Evolutionary conservation across 2,329 filamentous ascomycete species (phyloP), one percentile per base, ranked within the genome.

Genomic region (Bipolaris victoriae): DNA sequence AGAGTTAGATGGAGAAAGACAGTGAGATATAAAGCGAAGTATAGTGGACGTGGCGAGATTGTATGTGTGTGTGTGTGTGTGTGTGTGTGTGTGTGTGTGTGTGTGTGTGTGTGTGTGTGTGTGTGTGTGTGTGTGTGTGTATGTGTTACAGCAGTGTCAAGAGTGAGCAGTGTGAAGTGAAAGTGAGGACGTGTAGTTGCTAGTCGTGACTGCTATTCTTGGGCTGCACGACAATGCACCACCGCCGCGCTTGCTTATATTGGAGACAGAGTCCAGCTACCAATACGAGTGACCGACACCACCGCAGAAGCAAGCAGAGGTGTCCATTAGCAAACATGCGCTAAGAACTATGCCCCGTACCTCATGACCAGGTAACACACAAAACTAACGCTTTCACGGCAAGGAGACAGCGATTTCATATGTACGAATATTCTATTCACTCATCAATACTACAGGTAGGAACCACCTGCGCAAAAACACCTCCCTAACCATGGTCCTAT

Each of bases 381-480:
- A 13, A 26, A 18, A 16, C 0, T 22, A 5, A 11, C 24, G 9
- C 39, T 5, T n/a, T 45, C 7, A 16, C 22, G 22, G 29, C 26
- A 13, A 20, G 16, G 37, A 10, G 40, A 39, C 11, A 1, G n/a
- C 22, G 13, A 18, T 11, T 49, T 39, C 20, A 36, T 45, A 20
- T 45, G 29, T 36, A 52, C 49, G 44, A 50, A 33, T 31, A 16
- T n/a, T 52, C 39, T 52, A 52, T 52, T 37, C 9, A 16, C 40
- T 24, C 31, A 15, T 52, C 37, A 44, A 13, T 44, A 57, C 49
- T 57, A 44, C 49, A 37, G 31, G 33, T 36, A 31, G 26, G 3
- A n/a, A 31, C n/a, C 35, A 22, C 37, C 31, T 9, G 44, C 16
- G 13, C 31, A 37, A 36, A 24, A 24, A 47, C 51, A 41, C 54